A percentile compares a stretch with the other conserved stretches of the same genome.
Conservation (phyloP, 2,329 filamentous ascomycete genomes). For the Cyclaneusma minus region DNA sequence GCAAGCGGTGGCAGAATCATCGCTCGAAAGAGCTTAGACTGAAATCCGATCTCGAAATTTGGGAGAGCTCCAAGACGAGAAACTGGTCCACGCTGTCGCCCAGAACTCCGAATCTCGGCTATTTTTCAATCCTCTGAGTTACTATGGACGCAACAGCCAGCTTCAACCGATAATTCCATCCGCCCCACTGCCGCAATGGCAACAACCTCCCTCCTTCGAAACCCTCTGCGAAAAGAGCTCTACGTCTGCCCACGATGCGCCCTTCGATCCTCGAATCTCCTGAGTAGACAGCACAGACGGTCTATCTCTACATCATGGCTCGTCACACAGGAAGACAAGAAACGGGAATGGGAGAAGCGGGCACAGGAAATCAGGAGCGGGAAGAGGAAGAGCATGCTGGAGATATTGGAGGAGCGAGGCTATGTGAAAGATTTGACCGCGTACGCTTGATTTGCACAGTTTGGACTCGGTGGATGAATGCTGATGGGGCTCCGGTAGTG, state of each 20-base stretch:
- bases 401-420: slow-evolving; percentile 54
- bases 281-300: slow-evolving; percentile 8
- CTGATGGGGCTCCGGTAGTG: slow-evolving; percentile 8
- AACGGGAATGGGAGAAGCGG: slow-evolving; percentile 28
- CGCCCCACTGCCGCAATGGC: slow-evolving; percentile 13
- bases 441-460: slow-evolving; percentile 29
- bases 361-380: slow-evolving; percentile 33
- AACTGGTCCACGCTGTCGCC: no score
- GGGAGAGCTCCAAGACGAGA: no score
- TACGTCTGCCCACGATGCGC: slow-evolving; percentile 17
- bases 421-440: slow-evolving; percentile 61
- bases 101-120: no score
- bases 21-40: no score
- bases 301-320: slow-evolving; percentile 20
- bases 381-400: slow-evolving; percentile 37
- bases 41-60: no score
- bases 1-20: no score
- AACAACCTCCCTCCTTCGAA: slow-evolving; percentile 12
- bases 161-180: no score
- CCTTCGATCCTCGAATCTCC: slow-evolving; percentile 9
- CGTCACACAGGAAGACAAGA: slow-evolving; percentile 15
- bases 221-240: slow-evolving; percentile 8
- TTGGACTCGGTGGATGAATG: slow-evolving; percentile 3
- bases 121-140: no score
- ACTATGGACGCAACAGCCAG: no score